Base-by-base conservation (phyloP, 768 basidiomycete genomes). In the Leccinellum rugosiceps region DNA sequence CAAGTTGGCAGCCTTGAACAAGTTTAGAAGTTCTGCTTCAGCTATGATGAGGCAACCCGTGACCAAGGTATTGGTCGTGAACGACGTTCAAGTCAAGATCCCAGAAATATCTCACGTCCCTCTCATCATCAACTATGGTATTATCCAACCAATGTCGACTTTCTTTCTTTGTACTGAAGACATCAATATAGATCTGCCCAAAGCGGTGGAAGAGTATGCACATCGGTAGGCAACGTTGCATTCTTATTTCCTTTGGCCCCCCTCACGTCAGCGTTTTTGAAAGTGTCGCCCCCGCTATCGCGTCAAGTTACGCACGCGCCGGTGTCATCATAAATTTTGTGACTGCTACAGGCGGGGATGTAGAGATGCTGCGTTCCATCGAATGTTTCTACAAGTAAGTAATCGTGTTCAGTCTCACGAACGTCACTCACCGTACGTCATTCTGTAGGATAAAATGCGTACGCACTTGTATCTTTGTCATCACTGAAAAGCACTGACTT, bases 291-390 rank as follows among this genome's bases (percentile, higher is more conserved):
- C 87, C 92, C 54, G 93, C 94, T 53, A 87, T 92, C 65, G 87
- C 92, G n/a, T 83, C 90, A 49, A 76, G 78, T 72, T 89, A 92
- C 69, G 82, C 87, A 41, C 87, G 93, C 52, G 89, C 93, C 55
- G 97, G 96, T 28, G 90, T 98, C 53, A 83, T 97, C 58, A 83
- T 99, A 68, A 98, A 96, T 73, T 94, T 98, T 65, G 95, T 98
- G 60, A 97, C 95, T 56, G 96, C 95, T 54, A 94, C 94, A 14
- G 94, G 95, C 30, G 95, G 94, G 43, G 96, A 98, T 72, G 95
- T 98, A 55, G 96, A 98, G 77, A 97, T 98, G 94, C 78, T 98
- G 60, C 84, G 96, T 68, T 92, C 91, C 64, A 98, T 98, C 80
- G 96, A 98, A 79, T 96, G 94, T 81, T 96, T 94, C 77, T 98